Percentiles rank a stretch among this genome's conserved stretches.
Evolutionary conservation across 192 early-diverging fungal genomes (phyloP).

Genomic region (Podila minutissima): DNA sequence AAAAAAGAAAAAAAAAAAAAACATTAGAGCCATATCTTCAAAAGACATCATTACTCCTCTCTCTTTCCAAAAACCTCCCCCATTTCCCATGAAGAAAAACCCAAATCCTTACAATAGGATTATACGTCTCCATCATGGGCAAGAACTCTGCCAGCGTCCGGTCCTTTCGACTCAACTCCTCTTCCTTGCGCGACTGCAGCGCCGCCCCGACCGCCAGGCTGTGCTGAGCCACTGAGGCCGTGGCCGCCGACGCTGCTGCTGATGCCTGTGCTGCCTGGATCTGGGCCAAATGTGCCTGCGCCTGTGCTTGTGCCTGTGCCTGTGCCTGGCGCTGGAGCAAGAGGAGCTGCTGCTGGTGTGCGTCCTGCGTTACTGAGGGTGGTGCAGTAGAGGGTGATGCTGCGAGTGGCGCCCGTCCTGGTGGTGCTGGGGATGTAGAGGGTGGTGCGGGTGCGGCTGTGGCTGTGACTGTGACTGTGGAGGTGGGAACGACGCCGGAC

Average conservation of each 20-base stretch:
- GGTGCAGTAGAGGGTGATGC: not conserved
- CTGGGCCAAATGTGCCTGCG: not conserved
- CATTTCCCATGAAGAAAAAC: not conserved
- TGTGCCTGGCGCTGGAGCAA: conserved; percentile 22
- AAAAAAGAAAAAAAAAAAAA: not conserved
- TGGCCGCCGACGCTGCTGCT: not conserved
- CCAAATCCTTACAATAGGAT: conserved; percentile 77
- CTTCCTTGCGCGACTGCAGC: conserved; percentile 54
- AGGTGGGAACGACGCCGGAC: conserved; percentile 22
- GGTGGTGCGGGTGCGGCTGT: not conserved
- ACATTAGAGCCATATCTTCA: too few species aligned
- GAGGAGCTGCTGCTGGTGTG: conserved; percentile 12
- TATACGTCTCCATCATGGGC: conserved; percentile 86
- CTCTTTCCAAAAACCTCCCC: not conserved
- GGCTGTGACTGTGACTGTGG: conserved; percentile 7
- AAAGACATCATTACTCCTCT: not conserved
- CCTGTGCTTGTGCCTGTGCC: conserved; percentile 9
- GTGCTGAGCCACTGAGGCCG: conserved; percentile 25
- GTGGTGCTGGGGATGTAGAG: conserved; percentile 1
- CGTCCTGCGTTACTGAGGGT: conserved; percentile 3
- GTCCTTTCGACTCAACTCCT: conserved; percentile 70
- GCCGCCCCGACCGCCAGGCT: conserved; percentile 34
- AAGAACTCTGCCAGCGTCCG: conserved; percentile 86
- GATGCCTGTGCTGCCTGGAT: conserved; percentile 1
- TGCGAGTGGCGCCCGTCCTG: not conserved